Evolutionary conservation across 1,139 yeast genomes (phyloP), one percentile per base, ranked within the genome.

Genomic region (Hyphopichia khmerensis): DNA sequence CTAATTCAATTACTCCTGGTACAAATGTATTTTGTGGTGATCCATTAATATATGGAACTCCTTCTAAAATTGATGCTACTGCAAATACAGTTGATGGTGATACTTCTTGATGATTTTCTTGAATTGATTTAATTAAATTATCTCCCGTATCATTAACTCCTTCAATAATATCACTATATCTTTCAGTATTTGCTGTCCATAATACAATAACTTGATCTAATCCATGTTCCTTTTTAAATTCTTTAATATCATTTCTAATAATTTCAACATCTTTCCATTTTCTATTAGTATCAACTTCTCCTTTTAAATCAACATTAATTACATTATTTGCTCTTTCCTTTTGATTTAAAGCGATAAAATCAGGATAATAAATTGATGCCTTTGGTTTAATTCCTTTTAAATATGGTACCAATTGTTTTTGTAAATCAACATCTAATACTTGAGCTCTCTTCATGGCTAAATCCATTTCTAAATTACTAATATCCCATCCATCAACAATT

Each of bases 151-250:
- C 97, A 62, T 91, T 89, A 52, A 91, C 90, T 48, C 95, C 95
- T 17, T 77, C 72, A 40, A 83, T 67, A 42, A 91, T 62, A 34
- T 87, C 93, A 41, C 95, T 82, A 64, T 87, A 90, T 65, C 97
- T 84, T 73, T 91, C 98, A 47, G 98, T 91, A 72, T 91, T 91
- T 48, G 98, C 98, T 43, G 96, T 89, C 98, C 98, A 91, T 62
- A 91, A 77, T 41, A 91, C 88, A 62, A 91, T 81, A 46, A 91
- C 95, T 64, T 84, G 86, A 66, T 91, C 97, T 56, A 91, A 81
- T 36, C 70, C 67, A 62, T 91, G 87, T 51, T 75, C 69, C 41
- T 65, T 65, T 72, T 90, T 91, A 77, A 91, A 91, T 46, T 82
- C 82, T 53, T 79, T 75, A 59, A 91, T 90, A 64, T 91, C 96